Conservation (phyloP, 306 rosid species). For the Sechiopsis laciniata region DNA sequence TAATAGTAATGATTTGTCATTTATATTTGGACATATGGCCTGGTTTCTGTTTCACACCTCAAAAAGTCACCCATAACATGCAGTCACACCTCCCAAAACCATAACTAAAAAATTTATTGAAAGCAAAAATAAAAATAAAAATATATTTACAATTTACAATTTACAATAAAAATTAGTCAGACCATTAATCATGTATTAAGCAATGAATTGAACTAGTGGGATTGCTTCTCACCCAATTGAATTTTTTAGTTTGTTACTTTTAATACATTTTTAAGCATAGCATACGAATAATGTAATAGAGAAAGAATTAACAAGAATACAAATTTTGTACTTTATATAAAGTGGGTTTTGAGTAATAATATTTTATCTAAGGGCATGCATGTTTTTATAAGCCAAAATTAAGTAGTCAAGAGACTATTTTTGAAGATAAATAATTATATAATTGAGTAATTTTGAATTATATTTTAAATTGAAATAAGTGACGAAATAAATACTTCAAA, state of each 20-base stretch:
- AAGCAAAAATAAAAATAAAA: neutral
- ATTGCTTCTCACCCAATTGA: neutral
- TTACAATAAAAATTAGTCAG: neutral
- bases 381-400: too few species aligned
- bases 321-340: too few species aligned
- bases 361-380: neutral
- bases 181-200: neutral
- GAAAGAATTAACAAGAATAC: neutral
- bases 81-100: constrained; percentile 1
- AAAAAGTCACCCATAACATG: constrained; percentile 16
- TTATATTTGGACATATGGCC: neutral
- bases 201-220: neutral
- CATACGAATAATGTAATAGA: neutral
- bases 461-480: too few species aligned
- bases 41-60: constrained; percentile 1
- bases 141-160: neutral
- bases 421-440: too few species aligned
- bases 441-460: too few species aligned
- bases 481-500: neutral
- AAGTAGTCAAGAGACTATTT: too few species aligned
- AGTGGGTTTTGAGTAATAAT: neutral
- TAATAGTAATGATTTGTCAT: neutral
- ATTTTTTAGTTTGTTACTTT: too few species aligned
- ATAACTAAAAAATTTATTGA: neutral
- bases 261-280: neutral